Percentiles rank a stretch among this genome's conserved stretches.
These are phyloP conservation scores for Cordia subcordata DNA, from an alignment of 257 asterid species.

Conservation along the genomic window DNA sequence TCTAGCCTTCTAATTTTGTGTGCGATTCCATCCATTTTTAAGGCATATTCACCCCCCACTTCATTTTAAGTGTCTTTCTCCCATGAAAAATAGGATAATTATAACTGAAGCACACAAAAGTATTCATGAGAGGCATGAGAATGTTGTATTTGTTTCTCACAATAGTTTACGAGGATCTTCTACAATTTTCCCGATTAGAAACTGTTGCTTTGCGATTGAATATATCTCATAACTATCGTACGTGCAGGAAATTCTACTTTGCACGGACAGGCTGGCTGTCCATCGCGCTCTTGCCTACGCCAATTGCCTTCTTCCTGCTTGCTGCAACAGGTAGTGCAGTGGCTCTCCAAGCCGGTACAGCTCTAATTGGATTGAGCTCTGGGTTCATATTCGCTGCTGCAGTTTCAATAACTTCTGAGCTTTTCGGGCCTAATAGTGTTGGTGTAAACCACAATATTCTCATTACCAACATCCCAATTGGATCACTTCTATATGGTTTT, in stretches of 20 bases:
- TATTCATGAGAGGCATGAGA: too few relatives aligned
- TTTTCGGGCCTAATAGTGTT: constrained; percentile 68
- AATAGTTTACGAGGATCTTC: too few relatives aligned
- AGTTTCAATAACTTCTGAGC: constrained; percentile 84
- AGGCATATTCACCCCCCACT: too few relatives aligned
- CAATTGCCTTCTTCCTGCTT: constrained; percentile 57
- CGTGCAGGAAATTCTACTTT: constrained; percentile 61
- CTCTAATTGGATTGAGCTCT: constrained; percentile 76
- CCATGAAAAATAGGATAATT: too few relatives aligned
- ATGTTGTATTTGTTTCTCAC: too few relatives aligned
- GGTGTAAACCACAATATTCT: constrained; percentile 94
- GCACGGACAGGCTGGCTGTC: constrained; percentile 93
- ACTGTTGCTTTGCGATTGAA: too few relatives aligned
- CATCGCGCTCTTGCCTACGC: constrained; percentile 62
- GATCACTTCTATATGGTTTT: constrained; percentile 73
- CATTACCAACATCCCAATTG: constrained; percentile 82
- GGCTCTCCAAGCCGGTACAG: constrained; percentile 64
- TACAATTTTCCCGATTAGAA: too few relatives aligned
- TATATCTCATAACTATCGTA: not conserved
- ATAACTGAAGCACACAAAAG: too few relatives aligned
- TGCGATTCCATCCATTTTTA: too few relatives aligned
- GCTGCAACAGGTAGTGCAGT: constrained; percentile 36
- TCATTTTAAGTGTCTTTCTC: too few relatives aligned
- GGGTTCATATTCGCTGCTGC: constrained; percentile 93
- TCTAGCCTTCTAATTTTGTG: too few relatives aligned